These are phyloP conservation scores for Rhazya stricta DNA, from an alignment of 257 asterid genomes.

Conservation along the genomic window DNA sequence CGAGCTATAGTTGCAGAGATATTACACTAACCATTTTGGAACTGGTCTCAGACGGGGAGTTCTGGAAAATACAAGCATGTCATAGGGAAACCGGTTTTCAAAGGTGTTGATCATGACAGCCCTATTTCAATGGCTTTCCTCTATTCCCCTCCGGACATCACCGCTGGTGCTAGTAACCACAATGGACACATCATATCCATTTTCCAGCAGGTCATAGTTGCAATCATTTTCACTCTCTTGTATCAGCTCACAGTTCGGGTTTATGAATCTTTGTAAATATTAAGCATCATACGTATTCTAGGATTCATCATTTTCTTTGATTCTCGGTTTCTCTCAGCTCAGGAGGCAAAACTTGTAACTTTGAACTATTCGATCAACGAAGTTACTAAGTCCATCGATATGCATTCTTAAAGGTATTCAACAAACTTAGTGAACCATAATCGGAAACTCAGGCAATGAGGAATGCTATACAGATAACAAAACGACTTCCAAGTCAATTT, in stretches of 20 bases:
- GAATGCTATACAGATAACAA: no score
- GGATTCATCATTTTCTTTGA: no score
- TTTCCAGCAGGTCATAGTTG: slow-evolving; percentile 45
- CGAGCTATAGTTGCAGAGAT: no score
- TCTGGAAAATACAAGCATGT: slow-evolving; percentile 62
- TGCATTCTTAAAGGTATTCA: neutral
- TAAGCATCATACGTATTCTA: neutral
- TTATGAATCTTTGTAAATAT: slow-evolving; percentile 26
- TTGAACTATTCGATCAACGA: neutral
- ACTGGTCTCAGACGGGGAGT: slow-evolving; percentile 45
- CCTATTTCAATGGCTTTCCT: slow-evolving; percentile 62
- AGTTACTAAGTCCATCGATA: no score
- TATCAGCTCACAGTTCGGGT: slow-evolving; percentile 35
- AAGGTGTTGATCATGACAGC: slow-evolving; percentile 35
- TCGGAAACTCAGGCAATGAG: no score
- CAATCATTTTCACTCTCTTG: slow-evolving; percentile 33
- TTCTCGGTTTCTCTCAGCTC: neutral
- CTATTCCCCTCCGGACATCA: slow-evolving; percentile 36
- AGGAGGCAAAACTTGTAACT: neutral
- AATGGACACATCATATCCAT: slow-evolving; percentile 40
- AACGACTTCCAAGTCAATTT: no score
- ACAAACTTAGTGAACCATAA: neutral
- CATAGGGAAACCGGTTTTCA: slow-evolving; percentile 63
- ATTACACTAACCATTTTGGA: no score
- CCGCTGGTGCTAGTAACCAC: slow-evolving; percentile 14